A percentile compares a stretch with the other conserved stretches of the same genome.
These are phyloP conservation scores for Waltergamsia citrina DNA, from an alignment of 2,329 filamentous ascomycete species.

Conservation along the genomic window DNA sequence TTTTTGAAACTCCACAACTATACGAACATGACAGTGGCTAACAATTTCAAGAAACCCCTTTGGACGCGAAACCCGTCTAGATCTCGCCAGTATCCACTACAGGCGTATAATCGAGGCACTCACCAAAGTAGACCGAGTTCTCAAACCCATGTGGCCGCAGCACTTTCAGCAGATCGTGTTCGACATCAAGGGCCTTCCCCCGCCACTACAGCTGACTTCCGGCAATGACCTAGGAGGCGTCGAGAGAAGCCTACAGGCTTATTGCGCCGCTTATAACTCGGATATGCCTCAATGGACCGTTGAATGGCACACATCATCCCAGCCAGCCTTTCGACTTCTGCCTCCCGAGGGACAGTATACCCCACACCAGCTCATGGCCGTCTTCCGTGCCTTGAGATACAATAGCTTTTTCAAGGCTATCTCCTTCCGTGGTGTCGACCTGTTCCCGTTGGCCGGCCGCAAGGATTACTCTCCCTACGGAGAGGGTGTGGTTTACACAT, in stretches of 20 bases:
- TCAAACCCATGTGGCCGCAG: conserved; percentile 50
- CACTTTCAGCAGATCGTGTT: conserved; percentile 44
- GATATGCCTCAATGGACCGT: conserved; percentile 40
- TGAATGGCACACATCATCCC: conserved; percentile 29
- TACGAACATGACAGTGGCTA: not conserved
- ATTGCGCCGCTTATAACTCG: conserved; percentile 41
- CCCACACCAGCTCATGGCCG: conserved; percentile 42
- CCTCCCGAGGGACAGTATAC: conserved; percentile 33
- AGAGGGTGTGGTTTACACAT: conserved; percentile 40
- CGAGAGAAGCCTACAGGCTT: conserved; percentile 43
- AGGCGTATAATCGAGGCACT: conserved; percentile 43
- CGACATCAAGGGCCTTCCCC: conserved; percentile 39
- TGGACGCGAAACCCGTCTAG: conserved; percentile 31
- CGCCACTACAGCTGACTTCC: conserved; percentile 42
- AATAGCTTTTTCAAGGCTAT: conserved; percentile 51
- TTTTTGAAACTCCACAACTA: no score
- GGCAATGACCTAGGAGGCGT: conserved; percentile 47
- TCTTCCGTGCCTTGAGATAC: conserved; percentile 45
- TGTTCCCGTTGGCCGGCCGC: conserved; percentile 26
- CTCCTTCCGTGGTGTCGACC: conserved; percentile 43
- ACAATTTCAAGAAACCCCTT: conserved; percentile 25
- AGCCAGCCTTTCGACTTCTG: conserved; percentile 45
- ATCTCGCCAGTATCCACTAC: conserved; percentile 45
- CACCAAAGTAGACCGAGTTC: conserved; percentile 42
- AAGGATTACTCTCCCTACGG: conserved; percentile 34